Conservation (phyloP, 139 green algal species). For the Chlorella sp. region DNA sequence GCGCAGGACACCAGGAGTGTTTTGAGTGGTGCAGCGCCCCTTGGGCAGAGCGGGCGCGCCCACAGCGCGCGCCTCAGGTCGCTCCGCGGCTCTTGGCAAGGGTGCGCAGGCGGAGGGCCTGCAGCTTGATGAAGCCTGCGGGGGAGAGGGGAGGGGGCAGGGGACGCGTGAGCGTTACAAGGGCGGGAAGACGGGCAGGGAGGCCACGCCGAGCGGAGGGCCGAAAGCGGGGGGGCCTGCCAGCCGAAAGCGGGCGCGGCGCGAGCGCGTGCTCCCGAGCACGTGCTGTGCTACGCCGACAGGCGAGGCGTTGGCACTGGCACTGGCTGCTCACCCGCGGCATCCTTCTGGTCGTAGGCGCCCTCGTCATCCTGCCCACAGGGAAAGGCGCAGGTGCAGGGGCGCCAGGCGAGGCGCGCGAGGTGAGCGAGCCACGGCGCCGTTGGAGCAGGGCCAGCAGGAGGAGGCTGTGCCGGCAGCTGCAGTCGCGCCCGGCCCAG, state of each 20-base stretch:
- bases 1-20: too few species aligned
- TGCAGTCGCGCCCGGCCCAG: too few species aligned
- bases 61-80: too few species aligned
- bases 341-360: slow-evolving; percentile 92
- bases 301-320: not conserved
- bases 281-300: not conserved
- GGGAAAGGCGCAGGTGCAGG: too few species aligned
- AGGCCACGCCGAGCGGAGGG: not conserved
- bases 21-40: too few species aligned
- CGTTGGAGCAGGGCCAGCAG: too few species aligned
- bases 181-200: too few species aligned
- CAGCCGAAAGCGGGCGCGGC: not conserved
- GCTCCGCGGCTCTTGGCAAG: slow-evolving; percentile 51
- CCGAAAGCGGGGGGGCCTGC: not conserved
- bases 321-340: slow-evolving; percentile 90
- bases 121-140: slow-evolving; percentile 56
- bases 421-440: too few species aligned
- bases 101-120: slow-evolving; percentile 87
- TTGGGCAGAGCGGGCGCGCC: too few species aligned
- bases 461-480: too few species aligned
- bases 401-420: too few species aligned
- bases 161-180: not conserved
- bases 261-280: not conserved
- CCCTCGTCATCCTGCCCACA: slow-evolving; percentile 94
- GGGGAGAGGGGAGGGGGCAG: not conserved